Percentiles rank a stretch among this genome's conserved stretches.
These are phyloP conservation scores for Nicotiana obtusifolia DNA, from an alignment of 257 asterid genomes.

Conservation along the genomic window DNA sequence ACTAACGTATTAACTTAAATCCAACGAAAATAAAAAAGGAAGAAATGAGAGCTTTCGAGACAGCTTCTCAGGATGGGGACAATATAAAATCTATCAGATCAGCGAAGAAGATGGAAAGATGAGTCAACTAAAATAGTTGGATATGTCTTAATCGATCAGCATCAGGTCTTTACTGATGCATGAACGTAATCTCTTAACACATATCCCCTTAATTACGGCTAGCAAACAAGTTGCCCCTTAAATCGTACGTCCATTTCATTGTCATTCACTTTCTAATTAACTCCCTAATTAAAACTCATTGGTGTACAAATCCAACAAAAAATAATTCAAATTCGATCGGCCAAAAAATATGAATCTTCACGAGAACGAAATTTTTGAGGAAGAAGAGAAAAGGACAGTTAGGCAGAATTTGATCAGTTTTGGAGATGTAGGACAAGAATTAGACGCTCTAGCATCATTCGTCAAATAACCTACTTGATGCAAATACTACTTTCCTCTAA, in stretches of 20 bases:
- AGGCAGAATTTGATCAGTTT: background rate
- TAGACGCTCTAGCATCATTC: no score
- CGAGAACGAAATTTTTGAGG: background rate
- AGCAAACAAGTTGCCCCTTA: background rate
- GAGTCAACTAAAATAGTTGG: background rate
- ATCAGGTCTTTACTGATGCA: background rate
- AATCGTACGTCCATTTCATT: background rate
- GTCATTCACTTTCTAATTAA: background rate
- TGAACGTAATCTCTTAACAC: background rate
- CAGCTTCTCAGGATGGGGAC: background rate
- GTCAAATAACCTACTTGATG: no score
- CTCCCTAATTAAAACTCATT: background rate
- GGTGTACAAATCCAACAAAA: background rate
- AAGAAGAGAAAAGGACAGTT: background rate
- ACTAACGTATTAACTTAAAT: no score
- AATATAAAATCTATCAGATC: background rate
- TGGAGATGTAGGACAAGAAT: background rate
- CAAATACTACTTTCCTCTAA: no score
- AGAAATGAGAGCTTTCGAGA: background rate
- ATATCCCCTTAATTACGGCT: background rate
- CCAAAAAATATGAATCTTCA: background rate
- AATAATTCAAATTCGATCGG: background rate
- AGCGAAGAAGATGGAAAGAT: background rate
- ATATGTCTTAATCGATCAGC: background rate
- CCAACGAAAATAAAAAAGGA: background rate